These are phyloP conservation scores for Phylloboletellus chloephorus DNA, from an alignment of 1,284 basidiomycete genomes.

Conservation along the genomic window DNA sequence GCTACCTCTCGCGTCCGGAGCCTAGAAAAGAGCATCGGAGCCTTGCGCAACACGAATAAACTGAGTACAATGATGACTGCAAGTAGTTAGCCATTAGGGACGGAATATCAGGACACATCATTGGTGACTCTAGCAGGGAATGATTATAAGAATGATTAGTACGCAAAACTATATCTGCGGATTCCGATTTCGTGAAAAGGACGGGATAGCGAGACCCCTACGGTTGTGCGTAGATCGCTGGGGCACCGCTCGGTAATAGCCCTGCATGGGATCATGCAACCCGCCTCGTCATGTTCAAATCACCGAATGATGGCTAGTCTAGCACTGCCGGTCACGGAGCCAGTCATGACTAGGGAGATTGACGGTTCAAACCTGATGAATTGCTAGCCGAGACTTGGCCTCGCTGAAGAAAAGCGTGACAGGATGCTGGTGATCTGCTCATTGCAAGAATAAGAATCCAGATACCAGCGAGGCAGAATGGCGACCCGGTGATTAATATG, in stretches of 20 bases:
- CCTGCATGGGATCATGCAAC: neutral
- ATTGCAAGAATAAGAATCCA: too few relatives aligned
- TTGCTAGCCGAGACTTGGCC: too few relatives aligned
- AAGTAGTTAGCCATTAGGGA: slow-evolving; percentile 22
- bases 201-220: too few relatives aligned
- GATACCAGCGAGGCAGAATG: too few relatives aligned
- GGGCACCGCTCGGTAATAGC: neutral
- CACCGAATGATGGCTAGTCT: neutral
- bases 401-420: too few relatives aligned
- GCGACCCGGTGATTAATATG: too few relatives aligned
- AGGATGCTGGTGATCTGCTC: too few relatives aligned
- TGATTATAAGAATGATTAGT: neutral
- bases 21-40: slow-evolving; percentile 21
- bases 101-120: neutral
- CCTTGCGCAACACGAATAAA: neutral
- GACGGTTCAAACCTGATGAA: too few relatives aligned
- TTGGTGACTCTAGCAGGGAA: neutral
- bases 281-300: neutral
- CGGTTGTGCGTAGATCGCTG: too few relatives aligned
- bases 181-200: neutral
- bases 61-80: slow-evolving; percentile 27
- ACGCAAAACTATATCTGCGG: neutral
- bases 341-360: neutral
- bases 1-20: slow-evolving; percentile 3
- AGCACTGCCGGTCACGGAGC: neutral